phyloP scores from a whole-genome alignment of 2,329 filamentous ascomycete species.

The Endothia cerciana region DNA sequence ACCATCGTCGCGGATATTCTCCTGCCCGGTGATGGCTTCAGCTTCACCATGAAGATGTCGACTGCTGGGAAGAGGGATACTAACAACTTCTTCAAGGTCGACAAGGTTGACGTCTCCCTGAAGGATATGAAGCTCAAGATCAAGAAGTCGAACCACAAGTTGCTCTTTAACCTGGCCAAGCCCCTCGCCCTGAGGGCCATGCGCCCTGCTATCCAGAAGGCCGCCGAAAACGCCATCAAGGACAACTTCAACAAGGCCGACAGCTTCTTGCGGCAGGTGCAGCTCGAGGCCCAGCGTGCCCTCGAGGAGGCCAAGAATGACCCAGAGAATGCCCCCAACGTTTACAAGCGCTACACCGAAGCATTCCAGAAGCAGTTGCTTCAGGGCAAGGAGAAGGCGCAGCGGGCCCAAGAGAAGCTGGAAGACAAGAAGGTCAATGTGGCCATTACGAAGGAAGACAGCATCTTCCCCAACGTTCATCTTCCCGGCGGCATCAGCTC shows the following conservation, averaged over 20 bases:
- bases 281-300: conserved; percentile 80
- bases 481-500: conserved; percentile 87
- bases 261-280: conserved; percentile 71
- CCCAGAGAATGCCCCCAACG: conserved; percentile 75
- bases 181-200: conserved; percentile 83
- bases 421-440: conserved; percentile 78
- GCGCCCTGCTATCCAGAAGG: conserved; percentile 83
- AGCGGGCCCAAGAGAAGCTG: conserved; percentile 56
- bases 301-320: conserved; percentile 67
- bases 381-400: conserved; percentile 77
- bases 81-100: conserved; percentile 91
- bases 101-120: conserved; percentile 82
- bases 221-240: conserved; percentile 85
- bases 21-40: conserved; percentile 84
- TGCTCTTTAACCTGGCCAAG: conserved; percentile 85
- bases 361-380: conserved; percentile 75
- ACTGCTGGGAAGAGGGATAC: conserved; percentile 75
- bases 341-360: conserved; percentile 82
- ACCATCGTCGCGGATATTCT: conserved; percentile 87
- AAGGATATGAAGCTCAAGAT: conserved; percentile 85
- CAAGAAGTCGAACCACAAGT: conserved; percentile 93
- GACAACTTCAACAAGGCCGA: conserved; percentile 80
- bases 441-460: conserved; percentile 84
- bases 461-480: conserved; percentile 83
- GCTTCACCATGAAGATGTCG: conserved; percentile 88